Evolutionary conservation across 2,329 filamentous ascomycete species (phyloP).

Genomic region (Colletotrichum abscissum): DNA sequence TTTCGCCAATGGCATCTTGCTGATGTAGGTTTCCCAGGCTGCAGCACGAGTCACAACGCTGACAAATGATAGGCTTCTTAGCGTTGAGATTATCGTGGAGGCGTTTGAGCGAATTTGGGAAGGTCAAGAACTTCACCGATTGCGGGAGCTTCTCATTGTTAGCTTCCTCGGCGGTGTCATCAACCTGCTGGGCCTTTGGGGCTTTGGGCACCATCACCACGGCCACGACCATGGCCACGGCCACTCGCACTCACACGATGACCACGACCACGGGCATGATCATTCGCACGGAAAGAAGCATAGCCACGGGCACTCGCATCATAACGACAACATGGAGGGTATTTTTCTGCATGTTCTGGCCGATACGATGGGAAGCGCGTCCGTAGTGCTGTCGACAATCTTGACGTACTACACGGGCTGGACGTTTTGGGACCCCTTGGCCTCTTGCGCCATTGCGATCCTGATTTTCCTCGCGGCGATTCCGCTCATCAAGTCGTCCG

Average conservation of each 20-base stretch:
- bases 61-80: conserved; percentile 75
- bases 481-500: conserved; percentile 87
- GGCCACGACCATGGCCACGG: conserved; percentile 56
- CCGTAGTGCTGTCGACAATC: conserved; percentile 91
- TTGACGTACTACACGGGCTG: conserved; percentile 90
- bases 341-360: conserved; percentile 97
- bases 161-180: conserved; percentile 88
- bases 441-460: conserved; percentile 91
- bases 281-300: conserved; percentile 55
- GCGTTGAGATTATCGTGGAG: conserved; percentile 95
- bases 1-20: conserved; percentile 94
- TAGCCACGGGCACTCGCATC: conserved; percentile 56
- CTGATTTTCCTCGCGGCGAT: conserved; percentile 94
- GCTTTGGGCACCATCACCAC: conserved; percentile 79
- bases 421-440: conserved; percentile 94
- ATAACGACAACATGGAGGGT: conserved; percentile 97
- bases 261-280: conserved; percentile 55
- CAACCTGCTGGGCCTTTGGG: conserved; percentile 91
- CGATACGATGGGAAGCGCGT: conserved; percentile 92
- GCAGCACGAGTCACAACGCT: background rate
- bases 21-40: conserved; percentile 71
- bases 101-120: conserved; percentile 89
- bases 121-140: conserved; percentile 83
- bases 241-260: conserved; percentile 48
- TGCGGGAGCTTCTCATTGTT: conserved; percentile 89